These are phyloP conservation scores for Xerocomellus chrysenteron DNA, from an alignment of 768 basidiomycete species.

Conservation along the genomic window DNA sequence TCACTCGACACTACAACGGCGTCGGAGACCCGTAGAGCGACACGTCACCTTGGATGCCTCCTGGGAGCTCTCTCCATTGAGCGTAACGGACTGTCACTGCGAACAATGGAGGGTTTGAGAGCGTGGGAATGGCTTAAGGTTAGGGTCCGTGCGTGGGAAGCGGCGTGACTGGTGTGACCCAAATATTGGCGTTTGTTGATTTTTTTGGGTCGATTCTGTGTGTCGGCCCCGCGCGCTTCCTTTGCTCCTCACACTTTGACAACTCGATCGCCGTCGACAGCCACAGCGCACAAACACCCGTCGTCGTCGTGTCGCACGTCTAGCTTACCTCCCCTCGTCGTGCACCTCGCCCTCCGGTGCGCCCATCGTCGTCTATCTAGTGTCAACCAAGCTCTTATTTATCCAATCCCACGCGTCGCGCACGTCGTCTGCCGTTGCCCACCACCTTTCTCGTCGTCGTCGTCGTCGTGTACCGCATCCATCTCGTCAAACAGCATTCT, in stretches of 20 bases:
- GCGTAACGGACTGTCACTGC: neutral
- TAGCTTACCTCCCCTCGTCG: conserved; percentile 19
- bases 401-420: conserved; percentile 47
- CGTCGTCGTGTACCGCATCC: conserved; percentile 30
- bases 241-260: conserved; percentile 43
- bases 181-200: conserved; percentile 43
- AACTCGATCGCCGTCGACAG: conserved; percentile 50
- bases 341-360: conserved; percentile 21
- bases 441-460: conserved; percentile 17
- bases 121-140: conserved; percentile 37
- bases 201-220: conserved; percentile 39
- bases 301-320: conserved; percentile 41
- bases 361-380: conserved; percentile 22
- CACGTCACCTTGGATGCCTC: neutral
- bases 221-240: conserved; percentile 47
- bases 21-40: neutral
- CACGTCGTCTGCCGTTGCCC: conserved; percentile 38
- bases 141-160: conserved; percentile 49
- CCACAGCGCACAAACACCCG: conserved; percentile 43
- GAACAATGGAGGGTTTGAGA: conserved; percentile 27
- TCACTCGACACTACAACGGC: neutral
- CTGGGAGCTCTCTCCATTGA: neutral
- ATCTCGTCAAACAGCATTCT: conserved; percentile 30
- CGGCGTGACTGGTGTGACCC: conserved; percentile 33
- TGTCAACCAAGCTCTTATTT: conserved; percentile 31